Percentiles rank a stretch among this genome's conserved stretches.
Conservation (phyloP, 345 rosid genomes). For the Eucalyptus urophylla region DNA sequence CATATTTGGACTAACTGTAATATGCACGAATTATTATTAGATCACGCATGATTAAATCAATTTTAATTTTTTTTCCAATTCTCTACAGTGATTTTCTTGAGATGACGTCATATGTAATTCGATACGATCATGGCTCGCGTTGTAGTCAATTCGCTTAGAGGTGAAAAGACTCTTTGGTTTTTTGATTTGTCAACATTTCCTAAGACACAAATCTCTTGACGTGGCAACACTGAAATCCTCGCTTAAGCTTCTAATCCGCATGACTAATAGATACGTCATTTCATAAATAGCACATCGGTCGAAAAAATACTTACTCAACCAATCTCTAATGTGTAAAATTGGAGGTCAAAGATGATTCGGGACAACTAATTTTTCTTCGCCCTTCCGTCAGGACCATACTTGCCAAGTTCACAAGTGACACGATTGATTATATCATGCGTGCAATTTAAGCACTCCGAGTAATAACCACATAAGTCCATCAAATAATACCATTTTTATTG, state of each 20-base stretch:
- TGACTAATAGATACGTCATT: neutral
- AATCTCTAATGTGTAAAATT: neutral
- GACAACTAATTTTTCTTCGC: neutral
- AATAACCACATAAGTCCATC: neutral
- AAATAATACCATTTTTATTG: neutral
- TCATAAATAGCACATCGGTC: neutral
- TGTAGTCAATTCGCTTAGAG: neutral
- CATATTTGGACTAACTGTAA: neutral
- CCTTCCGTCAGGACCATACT: neutral
- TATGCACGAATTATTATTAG: neutral
- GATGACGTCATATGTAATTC: neutral
- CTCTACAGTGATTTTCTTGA: neutral
- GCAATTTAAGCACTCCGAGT: neutral
- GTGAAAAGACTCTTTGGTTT: neutral
- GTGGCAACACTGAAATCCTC: neutral
- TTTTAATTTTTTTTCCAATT: neutral
- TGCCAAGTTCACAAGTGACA: neutral
- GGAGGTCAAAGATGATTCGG: neutral
- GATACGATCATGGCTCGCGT: neutral
- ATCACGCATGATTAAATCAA: neutral
- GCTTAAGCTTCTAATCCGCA: neutral
- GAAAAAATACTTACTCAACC: neutral
- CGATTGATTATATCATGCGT: neutral
- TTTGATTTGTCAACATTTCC: neutral
- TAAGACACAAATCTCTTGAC: rapidly evolving